phyloP scores from a whole-genome alignment of 768 basidiomycete genomes.

The Lepiota venenata region DNA sequence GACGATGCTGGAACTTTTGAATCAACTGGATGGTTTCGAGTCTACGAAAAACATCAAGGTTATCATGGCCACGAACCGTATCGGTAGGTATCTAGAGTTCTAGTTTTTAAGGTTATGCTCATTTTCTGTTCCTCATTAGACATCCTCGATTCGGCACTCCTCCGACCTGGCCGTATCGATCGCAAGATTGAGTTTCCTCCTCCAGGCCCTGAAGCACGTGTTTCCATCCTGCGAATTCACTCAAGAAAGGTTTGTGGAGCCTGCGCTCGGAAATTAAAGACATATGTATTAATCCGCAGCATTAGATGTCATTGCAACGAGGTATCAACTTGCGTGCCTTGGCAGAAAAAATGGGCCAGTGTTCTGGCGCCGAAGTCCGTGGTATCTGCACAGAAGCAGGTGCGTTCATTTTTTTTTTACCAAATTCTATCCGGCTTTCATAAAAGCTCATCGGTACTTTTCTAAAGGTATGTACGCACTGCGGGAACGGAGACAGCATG shows the following conservation, averaged over 20 bases:
- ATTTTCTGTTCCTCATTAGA: conserved; percentile 40
- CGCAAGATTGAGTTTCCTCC: conserved; percentile 98
- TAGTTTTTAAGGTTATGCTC: not conserved
- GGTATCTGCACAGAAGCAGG: conserved; percentile 98
- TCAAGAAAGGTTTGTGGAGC: conserved; percentile 74
- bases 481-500: conserved; percentile 92
- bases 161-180: conserved; percentile 94
- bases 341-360: conserved; percentile 99
- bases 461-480: conserved; percentile 89
- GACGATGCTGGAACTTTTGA: conserved; percentile 87
- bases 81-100: conserved; percentile 44
- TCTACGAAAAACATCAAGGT: conserved; percentile 98
- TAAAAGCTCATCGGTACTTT: conserved; percentile 1
- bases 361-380: conserved; percentile 95
- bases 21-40: conserved; percentile 90
- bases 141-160: conserved; percentile 89
- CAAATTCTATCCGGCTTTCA: not conserved
- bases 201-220: conserved; percentile 93
- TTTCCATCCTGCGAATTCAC: conserved; percentile 96
- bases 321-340: conserved; percentile 96
- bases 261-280: not conserved
- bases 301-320: conserved; percentile 93
- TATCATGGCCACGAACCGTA: conserved; percentile 96
- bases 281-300: not conserved
- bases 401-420: conserved; percentile 27